Conservation (phyloP, 2,329 filamentous ascomycete species). For the Beauveria medogensis region DNA sequence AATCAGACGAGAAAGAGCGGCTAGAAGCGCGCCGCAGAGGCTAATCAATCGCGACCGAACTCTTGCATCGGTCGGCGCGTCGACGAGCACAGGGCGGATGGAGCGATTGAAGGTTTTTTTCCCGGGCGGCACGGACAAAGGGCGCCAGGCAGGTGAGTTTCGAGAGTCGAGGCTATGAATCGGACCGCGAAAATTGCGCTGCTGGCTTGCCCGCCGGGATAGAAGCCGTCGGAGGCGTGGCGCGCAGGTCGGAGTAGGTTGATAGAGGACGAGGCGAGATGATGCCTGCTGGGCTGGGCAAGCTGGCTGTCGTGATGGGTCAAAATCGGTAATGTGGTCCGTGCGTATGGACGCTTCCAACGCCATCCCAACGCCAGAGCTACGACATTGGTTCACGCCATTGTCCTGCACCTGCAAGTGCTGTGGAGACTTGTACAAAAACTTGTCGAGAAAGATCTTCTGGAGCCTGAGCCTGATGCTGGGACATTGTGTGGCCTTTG, state of each 20-base stretch:
- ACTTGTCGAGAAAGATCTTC: too few species aligned
- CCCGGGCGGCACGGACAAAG: background rate
- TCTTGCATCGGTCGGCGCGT: conserved; percentile 10
- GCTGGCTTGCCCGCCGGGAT: conserved; percentile 13
- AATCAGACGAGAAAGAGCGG: conserved; percentile 1
- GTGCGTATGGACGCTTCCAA: too few species aligned
- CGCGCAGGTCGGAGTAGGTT: conserved; percentile 9
- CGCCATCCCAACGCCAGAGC: too few species aligned
- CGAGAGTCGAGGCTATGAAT: background rate
- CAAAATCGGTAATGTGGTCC: background rate
- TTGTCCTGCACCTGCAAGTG: too few species aligned
- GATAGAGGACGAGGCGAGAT: conserved; percentile 9
- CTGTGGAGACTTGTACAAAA: too few species aligned
- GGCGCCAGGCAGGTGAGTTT: background rate
- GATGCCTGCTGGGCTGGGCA: background rate
- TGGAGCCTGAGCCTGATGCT: too few species aligned
- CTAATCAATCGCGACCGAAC: background rate
- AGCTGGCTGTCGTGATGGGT: background rate
- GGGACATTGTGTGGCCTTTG: too few species aligned
- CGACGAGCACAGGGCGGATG: background rate
- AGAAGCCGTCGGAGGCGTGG: conserved; percentile 9
- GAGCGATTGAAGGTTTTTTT: background rate
- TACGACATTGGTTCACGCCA: too few species aligned
- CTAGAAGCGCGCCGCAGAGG: background rate
- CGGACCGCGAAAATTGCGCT: conserved; percentile 14